A percentile compares a stretch with the other conserved stretches of the same genome.
phyloP scores from a whole-genome alignment of 257 asterid species.

The Solanum chiquidenum region DNA sequence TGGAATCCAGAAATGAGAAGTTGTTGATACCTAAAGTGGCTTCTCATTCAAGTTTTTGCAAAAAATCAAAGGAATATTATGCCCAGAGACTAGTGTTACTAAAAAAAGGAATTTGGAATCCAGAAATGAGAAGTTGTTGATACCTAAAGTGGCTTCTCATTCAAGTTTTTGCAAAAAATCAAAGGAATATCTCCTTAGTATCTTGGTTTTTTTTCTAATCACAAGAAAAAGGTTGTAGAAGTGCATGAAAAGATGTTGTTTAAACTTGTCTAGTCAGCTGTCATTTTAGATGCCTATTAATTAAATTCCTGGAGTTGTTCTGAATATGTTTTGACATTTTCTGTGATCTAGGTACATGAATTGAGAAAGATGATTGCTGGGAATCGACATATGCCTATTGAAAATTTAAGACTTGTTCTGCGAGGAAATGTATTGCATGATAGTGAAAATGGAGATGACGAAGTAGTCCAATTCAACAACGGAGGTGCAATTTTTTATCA shows the following conservation, averaged over 20 bases:
- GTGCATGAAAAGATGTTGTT: background rate
- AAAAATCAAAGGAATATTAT: background rate
- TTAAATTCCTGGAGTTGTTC: background rate
- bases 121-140: background rate
- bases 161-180: background rate
- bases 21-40: background rate
- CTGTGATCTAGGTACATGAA: conserved; percentile 48
- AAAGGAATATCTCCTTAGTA: background rate
- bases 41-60: background rate
- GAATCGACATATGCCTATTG: conserved; percentile 33
- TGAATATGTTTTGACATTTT: background rate
- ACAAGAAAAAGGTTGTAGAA: background rate
- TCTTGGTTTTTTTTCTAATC: background rate
- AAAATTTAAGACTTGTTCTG: conserved; percentile 56
- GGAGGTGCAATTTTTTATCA: conserved; percentile 39
- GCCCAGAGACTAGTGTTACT: background rate
- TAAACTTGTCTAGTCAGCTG: background rate
- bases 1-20: background rate
- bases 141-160: background rate
- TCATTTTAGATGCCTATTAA: background rate
- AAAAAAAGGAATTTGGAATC: background rate
- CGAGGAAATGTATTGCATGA: conserved; percentile 68
- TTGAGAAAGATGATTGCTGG: conserved; percentile 66
- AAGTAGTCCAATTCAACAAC: conserved; percentile 32
- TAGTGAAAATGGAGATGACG: conserved; percentile 35